Percentiles rank a stretch among this genome's conserved stretches.
These are phyloP conservation scores for Flagelloscypha sp. DNA, from an alignment of 768 basidiomycete genomes.

Conservation along the genomic window DNA sequence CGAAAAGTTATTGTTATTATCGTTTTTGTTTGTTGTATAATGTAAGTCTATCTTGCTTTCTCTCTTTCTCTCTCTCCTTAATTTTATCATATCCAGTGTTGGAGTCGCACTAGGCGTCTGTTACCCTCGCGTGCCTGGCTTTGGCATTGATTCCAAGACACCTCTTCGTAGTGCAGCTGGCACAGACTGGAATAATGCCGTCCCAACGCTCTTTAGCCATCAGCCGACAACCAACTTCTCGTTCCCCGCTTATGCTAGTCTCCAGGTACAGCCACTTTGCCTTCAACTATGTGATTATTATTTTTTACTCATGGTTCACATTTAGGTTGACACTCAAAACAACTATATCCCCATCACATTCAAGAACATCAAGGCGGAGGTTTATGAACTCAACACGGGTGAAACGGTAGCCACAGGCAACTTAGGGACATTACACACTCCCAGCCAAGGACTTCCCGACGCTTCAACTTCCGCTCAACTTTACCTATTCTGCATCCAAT, in stretches of 20 bases:
- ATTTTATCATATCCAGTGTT: constrained; percentile 30
- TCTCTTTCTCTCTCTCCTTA: neutral
- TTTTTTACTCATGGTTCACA: too few species aligned
- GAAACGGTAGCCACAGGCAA: constrained; percentile 63
- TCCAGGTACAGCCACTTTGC: too few species aligned
- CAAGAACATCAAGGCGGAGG: constrained; percentile 51
- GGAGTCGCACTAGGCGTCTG: constrained; percentile 69
- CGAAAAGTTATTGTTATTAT: constrained; percentile 62
- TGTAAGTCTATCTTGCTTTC: constrained; percentile 29
- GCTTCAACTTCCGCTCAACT: constrained; percentile 70
- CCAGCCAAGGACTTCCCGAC: constrained; percentile 60
- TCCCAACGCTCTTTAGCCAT: constrained; percentile 61
- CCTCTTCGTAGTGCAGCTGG: constrained; percentile 60
- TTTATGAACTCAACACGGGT: constrained; percentile 63
- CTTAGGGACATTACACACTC: constrained; percentile 46
- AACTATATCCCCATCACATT: constrained; percentile 78
- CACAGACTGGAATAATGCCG: constrained; percentile 42
- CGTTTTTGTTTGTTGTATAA: constrained; percentile 50
- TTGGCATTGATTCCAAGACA: constrained; percentile 47
- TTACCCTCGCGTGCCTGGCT: constrained; percentile 74
- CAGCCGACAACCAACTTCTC: constrained; percentile 85
- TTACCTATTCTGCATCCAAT: constrained; percentile 76
- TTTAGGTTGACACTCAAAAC: constrained; percentile 62
- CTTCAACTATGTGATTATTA: too few species aligned
- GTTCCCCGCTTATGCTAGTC: constrained; percentile 68